Base-by-base conservation (phyloP, 139 green algal genomes). In the Auxenochlorella protothecoides region DNA sequence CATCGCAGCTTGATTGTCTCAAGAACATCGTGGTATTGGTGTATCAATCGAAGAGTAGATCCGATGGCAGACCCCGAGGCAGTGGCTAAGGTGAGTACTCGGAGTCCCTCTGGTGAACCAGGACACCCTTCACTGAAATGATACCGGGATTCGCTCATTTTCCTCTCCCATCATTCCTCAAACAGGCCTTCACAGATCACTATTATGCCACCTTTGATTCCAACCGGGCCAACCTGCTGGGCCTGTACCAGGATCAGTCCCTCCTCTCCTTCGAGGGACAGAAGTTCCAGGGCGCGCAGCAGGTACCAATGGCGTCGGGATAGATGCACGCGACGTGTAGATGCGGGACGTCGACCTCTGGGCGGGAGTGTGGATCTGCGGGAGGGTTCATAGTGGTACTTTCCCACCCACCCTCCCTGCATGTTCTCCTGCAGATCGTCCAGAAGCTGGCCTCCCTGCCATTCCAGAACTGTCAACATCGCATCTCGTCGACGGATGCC, bases 171-270 rank as follows among this genome's bases (percentile, higher is more conserved):
- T 67, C 63, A 14, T 51, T 27, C 63, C 10, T 67, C 63, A 51
- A 27, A 72, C 83, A 97, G 88, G 92, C 91, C 3, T 98, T 98
- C 74, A 82, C 93, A 44, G 79, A 90, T 54, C 92, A 97, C 86
- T 98, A 97, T 75, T 98, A 98, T 71, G 78, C 83, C 52, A 91
- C 93, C 3, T 98, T 98, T 72, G 90, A 96, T 64, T 87, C 66
- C 60, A 93, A 97, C 69, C 73, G 93, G 0, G 63, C 72, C 2
- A 81, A 68, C 2, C 80, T 98, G 15, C 81, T 68, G 0, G 78
- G 69, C 13, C 83, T 98, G 51, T 98, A 98, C 68, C 87, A 92
- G 76, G 88, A 93, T 15, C 67, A 82, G 54, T 88, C 84, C 16
- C 84, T 96, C 71, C 80, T 97, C 27, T 94, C 88, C 2, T 96